Evolutionary conservation across 768 basidiomycete species (phyloP), one percentile per base, ranked within the genome.

Genomic region (Pisolithus orientalis): DNA sequence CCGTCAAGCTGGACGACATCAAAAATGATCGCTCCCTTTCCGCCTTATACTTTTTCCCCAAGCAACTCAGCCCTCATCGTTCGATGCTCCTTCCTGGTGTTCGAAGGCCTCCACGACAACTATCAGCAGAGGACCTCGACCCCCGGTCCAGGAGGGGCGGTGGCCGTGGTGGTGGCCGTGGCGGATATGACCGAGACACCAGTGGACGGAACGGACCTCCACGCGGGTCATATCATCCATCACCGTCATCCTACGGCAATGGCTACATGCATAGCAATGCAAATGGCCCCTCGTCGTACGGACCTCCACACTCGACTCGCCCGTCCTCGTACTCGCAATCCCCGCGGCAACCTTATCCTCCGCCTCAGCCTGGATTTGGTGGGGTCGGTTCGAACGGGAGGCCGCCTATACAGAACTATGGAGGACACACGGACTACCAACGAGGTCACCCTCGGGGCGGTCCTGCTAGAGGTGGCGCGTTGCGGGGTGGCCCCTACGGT

Each of bases 11-110:
- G 47, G 80, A 80, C 3, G 94, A 98, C 69, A 85, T 99, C 59
- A 78, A 79, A 60, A 86, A 88, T 64, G 94, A 99, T 69, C 79
- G 82, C 24, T 90, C 94, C 9, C 72, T 98, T 11, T 94, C 93
- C 0, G 92, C 85, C 2, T 69, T 84, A 31, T 98, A 93, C 68
- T 84, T 81, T 67, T 96, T 94, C 79, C 94, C 96, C 0, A 80
- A 82, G 62, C 95, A 97, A 62, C 66, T 85, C 11, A 79, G 79
- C 2, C 90, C 93, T 2, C 96, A 99, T 65, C 84, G 80, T 44
- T 95, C 93, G 14, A 73, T 86, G 40, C 71, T 98, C 27, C 75
- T 99, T 2, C 85, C 85, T 7, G 90, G 90, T 1, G 82, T 80
- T 28, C 80, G 71, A 57, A 78, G 76, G 52, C 75, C 80, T 1